Conservation (phyloP, 1,284 basidiomycete species). For the Puccinia polysora region DNA sequence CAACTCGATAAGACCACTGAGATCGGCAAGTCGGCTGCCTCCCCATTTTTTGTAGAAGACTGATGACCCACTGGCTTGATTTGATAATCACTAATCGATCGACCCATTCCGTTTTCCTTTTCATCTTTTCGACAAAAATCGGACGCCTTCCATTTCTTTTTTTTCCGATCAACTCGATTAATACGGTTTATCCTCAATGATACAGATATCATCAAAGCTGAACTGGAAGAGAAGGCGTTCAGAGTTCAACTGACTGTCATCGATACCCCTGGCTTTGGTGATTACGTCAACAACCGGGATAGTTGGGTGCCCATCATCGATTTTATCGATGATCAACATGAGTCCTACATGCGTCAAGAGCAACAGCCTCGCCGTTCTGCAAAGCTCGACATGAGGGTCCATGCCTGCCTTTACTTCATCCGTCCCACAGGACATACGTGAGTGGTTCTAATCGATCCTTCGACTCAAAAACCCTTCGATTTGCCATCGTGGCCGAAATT, state of each 20-base stretch:
- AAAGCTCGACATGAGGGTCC: conserved; percentile 91
- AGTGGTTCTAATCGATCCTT: conserved; percentile 52
- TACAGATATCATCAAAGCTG: conserved; percentile 59
- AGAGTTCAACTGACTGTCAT: conserved; percentile 98
- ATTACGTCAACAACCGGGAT: conserved; percentile 99
- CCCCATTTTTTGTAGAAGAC: neutral
- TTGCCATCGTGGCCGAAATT: conserved; percentile 9
- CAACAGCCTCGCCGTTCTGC: conserved; percentile 90
- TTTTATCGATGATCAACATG: conserved; percentile 99
- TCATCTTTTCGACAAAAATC: neutral
- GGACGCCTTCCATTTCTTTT: neutral
- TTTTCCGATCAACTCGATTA: neutral
- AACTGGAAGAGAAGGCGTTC: conserved; percentile 96
- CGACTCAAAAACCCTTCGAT: neutral
- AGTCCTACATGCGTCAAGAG: conserved; percentile 98
- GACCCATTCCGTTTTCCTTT: neutral
- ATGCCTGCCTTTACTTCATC: conserved; percentile 97
- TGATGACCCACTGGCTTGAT: neutral
- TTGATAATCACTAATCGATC: neutral
- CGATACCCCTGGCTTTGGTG: conserved; percentile 96
- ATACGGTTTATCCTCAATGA: neutral
- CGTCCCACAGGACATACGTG: conserved; percentile 92
- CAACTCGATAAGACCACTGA: conserved; percentile 99
- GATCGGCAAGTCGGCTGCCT: conserved; percentile 50
- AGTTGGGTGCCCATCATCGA: conserved; percentile 97